Base-by-base conservation (phyloP, 2,329 filamentous ascomycete species). In the Blumeriella jaapii region DNA sequence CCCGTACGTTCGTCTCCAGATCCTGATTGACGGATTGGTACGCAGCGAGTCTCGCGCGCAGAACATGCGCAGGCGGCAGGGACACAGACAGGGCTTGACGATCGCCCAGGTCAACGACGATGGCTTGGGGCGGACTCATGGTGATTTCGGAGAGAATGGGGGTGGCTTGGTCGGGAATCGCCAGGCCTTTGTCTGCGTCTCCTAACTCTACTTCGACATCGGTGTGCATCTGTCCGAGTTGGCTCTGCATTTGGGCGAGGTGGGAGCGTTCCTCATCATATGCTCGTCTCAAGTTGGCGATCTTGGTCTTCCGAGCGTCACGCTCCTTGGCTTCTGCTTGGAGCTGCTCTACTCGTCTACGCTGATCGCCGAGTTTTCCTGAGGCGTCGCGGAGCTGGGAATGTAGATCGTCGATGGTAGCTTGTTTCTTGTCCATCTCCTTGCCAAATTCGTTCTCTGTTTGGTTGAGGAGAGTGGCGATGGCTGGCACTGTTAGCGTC, bases 381-480 rank as follows among this genome's bases (percentile, higher is more conserved):
- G 86, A 91, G 2, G 84, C 78, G 38, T 83, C 79, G 31, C 85
- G 80, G 33, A 98, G 78, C 16, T 80, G 78, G 26, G 73, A 66
- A 58, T 95, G 89, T 22, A 93, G 75, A 11, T 76, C 69, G 54
- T 95, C 86, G 35, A 96, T 79, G 18, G 78, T 71, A 31, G 79
- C 69, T 61, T 95, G 87, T 55, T 94, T 94, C 28, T 79, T 68
- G 49, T 79, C 81, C 44, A 94, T 74, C 56, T 89, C 83, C 31
- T 75, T 67, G 37, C 83, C 79, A 55, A 95, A 89, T 28, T 84
- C 76, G 27, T 76, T 69, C 31, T 86, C 77, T 4, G 86, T 82
- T 48, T 86, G 78, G 27, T 74, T 76, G 14, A 98, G 68, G 31
- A 93, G 76, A 46, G 84, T 78, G 27, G 82, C 83, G 51, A 95